Base-by-base conservation (phyloP, 371 early-diverging fungal genomes). In the Cokeromyces recurvatus region DNA sequence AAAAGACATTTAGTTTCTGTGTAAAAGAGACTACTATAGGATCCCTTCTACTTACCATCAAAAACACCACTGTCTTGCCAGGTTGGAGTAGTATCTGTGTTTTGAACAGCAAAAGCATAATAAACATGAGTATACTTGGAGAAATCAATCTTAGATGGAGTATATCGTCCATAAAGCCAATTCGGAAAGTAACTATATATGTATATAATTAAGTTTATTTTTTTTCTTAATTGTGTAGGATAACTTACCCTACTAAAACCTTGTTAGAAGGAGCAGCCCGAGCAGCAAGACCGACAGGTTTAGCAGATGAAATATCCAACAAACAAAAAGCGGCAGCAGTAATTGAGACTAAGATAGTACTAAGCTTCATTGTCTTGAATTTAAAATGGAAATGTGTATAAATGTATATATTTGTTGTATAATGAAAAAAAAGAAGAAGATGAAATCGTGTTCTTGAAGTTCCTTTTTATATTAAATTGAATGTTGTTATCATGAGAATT, bases 61-160 rank as follows among this genome's bases (percentile, higher is more conserved):
- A 62, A 49, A 0, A 62, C 38, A 46, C 58, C 58, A 32, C 32
- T 36, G 32, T 62, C 62, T 20, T 50, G 23, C 62, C 62, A 62
- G 15, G 36, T 59, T 53, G 43, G 69, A 44, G 23, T 45, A 53
- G 55, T 57, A 51, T 38, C 62, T 51, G 43, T 52, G 42, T 59
- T 53, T 55, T 68, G 54, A n/a, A 73, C 51, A 9, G 73, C 69
- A 47, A 73, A 73, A 4, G 73, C 73, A 27, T 53, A 40, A 9
- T 39, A 48, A 21, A 81, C 72, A 46, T 81, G 82, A 14, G 84
- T 81, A 46, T 80, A 74, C 50, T 78, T 78, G 9, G 49, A 38
- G 37, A 62, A 72, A 45, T 64, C 58, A 57, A 84, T 62, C 17
- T 61, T 66, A 35, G 74, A 54, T 27, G 53, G 46, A 14, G 47